Base-by-base conservation (phyloP, 2,329 filamentous ascomycete species). In the Exophiala xenobiotica region DNA sequence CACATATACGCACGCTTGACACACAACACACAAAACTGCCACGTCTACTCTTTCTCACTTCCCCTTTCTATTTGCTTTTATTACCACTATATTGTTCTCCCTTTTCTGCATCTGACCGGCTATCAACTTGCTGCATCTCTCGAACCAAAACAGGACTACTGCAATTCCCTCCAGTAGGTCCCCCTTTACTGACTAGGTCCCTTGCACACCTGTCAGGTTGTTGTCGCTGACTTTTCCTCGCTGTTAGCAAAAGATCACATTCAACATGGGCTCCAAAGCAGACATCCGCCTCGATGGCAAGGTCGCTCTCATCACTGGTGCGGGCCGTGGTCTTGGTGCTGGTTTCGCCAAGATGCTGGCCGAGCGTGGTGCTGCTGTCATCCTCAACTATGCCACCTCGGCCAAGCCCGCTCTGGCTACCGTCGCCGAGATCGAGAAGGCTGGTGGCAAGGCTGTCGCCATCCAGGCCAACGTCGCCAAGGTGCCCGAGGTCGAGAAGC, bases 391-490 rank as follows among this genome's bases (percentile, higher is more conserved):
- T 59, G 72, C 74, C 49, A 70, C 68, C 16, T 69, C 69, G 7
- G 71, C 70, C 37, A 48, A 67, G 7, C 66, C 73, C 2, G 71
- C 77, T 18, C 39, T 61, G 37, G 58, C 54, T 37, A 59, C 61
- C 1, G 63, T 64, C 12, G 51, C 53, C 9, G 58, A 64, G 49
- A 65, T 65, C 48, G 61, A 63, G 42, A 53, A 54, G 46, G 40
- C 39, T 9, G 61, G 61, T 29, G 59, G 60, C 27, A 54, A 60
- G 33, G 76, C 77, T 48, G 64, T 78, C 53, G 68, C 73, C 57
- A 77, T 80, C 67, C 75, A 78, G 60, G 63, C 61, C 44, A 77
- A 79, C 58, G 74, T 65, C 26, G 54, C 61, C 31, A 56, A 63
- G 38, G 52, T 57, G 16, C 49, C 57, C 11, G 61, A 79, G 61